Evolutionary conservation across 2,329 filamentous ascomycete species (phyloP).

Genomic region (Raffaelea ambrosiae): DNA sequence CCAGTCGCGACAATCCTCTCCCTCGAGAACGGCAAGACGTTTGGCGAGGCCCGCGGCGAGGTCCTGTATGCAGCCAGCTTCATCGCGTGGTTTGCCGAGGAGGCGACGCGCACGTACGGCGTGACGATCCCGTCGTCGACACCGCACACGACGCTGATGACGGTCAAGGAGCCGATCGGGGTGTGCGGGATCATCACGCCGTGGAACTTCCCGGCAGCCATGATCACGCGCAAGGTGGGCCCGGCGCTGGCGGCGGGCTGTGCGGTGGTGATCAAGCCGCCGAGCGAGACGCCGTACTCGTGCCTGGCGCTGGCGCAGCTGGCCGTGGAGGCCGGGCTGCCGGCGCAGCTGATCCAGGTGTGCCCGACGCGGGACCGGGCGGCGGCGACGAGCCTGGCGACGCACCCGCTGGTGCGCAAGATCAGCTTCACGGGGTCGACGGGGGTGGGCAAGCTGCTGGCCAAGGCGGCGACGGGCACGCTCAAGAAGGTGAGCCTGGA

Average conservation of each 20-base stretch:
- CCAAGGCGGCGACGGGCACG: conserved; percentile 45
- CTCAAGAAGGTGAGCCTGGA: conserved; percentile 59
- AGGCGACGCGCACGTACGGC: conserved; percentile 48
- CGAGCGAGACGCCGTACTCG: conserved; percentile 61
- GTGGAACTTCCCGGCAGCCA: conserved; percentile 52
- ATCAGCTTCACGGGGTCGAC: conserved; percentile 61
- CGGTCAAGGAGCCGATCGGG: conserved; percentile 57
- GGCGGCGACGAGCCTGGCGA: conserved; percentile 6
- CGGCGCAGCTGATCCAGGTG: conserved; percentile 48
- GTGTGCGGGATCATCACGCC: conserved; percentile 61
- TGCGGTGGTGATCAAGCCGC: conserved; percentile 63
- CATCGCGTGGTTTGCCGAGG: conserved; percentile 55
- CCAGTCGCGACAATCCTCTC: conserved; percentile 48
- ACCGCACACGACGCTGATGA: conserved; percentile 52
- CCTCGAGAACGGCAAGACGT: conserved; percentile 62
- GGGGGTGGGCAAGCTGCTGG: conserved; percentile 49
- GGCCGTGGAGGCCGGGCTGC: conserved; percentile 56
- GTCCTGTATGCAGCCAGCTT: conserved; percentile 50
- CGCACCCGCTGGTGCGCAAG: conserved; percentile 27
- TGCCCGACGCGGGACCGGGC: conserved; percentile 8
- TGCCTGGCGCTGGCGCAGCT: conserved; percentile 58
- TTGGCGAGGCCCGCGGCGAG: conserved; percentile 53
- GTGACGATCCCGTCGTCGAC: conserved; percentile 53
- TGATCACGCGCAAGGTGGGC: conserved; percentile 36
- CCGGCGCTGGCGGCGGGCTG: conserved; percentile 59